Conservation (phyloP, 306 rosid species). For the Rosa multiflora region DNA sequence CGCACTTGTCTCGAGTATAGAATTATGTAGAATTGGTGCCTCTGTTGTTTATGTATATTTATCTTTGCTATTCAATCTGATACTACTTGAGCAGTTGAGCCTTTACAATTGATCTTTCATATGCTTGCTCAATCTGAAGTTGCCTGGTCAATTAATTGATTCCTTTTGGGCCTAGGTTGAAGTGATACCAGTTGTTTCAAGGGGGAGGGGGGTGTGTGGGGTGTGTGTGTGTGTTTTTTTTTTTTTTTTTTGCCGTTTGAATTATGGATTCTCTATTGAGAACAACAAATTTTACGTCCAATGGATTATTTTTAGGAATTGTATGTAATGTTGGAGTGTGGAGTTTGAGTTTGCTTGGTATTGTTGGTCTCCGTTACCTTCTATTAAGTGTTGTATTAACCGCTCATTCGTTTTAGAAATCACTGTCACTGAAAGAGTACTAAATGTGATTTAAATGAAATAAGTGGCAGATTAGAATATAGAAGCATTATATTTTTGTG, state of each 20-base stretch:
- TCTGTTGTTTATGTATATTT: neutral
- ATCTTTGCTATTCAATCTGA: neutral
- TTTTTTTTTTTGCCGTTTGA: neutral
- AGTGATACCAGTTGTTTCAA: neutral
- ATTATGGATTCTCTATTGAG: slow-evolving; percentile 31
- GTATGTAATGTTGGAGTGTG: slow-evolving; percentile 44
- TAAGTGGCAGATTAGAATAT: neutral
- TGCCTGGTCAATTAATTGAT: neutral
- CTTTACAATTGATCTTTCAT: neutral
- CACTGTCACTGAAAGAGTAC: slow-evolving; percentile 9
- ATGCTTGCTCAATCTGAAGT: neutral
- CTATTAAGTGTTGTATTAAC: slow-evolving; percentile 32
- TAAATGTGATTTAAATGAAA: slow-evolving; percentile 20
- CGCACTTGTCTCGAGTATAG: neutral
- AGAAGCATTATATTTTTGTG: neutral
- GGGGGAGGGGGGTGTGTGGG: too few species aligned
- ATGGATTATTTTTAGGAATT: slow-evolving; percentile 38
- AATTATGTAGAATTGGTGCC: neutral
- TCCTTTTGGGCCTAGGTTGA: neutral
- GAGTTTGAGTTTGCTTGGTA: slow-evolving; percentile 28
- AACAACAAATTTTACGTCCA: slow-evolving; percentile 34
- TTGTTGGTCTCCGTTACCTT: slow-evolving; percentile 25
- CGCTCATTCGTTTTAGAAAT: slow-evolving; percentile 41
- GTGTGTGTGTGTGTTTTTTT: neutral
- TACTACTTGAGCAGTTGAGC: neutral